Conservation (phyloP, 345 rosid genomes). For the Lepidium africanum region DNA sequence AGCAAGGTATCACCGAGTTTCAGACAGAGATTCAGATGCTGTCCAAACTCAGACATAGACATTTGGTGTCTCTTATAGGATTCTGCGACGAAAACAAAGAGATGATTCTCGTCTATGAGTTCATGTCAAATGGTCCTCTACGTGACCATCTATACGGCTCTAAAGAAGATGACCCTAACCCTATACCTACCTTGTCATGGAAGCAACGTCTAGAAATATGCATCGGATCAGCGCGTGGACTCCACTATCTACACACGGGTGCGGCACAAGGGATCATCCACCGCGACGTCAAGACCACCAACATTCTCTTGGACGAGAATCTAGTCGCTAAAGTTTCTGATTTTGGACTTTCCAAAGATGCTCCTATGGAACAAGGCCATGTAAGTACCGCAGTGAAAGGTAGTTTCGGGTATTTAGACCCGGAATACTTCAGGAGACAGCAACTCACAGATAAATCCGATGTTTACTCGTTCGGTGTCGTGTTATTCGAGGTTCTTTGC, state of each 20-base stretch:
- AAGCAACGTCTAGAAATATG: conserved; percentile 76
- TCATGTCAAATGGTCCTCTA: conserved; percentile 76
- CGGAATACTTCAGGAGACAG: conserved; percentile 75
- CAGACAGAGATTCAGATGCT: conserved; percentile 87
- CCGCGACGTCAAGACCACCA: conserved; percentile 82
- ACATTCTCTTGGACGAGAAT: conserved; percentile 79
- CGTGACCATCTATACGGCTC: conserved; percentile 79
- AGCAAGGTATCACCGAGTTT: conserved; percentile 80
- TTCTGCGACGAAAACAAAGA: conserved; percentile 69
- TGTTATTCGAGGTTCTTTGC: conserved; percentile 69
- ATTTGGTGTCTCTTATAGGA: conserved; percentile 71
- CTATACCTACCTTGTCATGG: conserved; percentile 55
- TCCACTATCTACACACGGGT: conserved; percentile 81
- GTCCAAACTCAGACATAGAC: conserved; percentile 76
- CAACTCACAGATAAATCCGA: conserved; percentile 83
- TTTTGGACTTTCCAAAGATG: conserved; percentile 74
- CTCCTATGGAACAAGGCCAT: conserved; percentile 57
- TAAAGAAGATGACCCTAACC: conserved; percentile 23
- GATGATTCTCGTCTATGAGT: conserved; percentile 89
- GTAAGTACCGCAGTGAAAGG: conserved; percentile 91
- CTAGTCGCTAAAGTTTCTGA: conserved; percentile 69
- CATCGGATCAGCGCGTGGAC: conserved; percentile 74
- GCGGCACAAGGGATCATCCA: conserved; percentile 74
- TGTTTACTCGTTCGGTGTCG: conserved; percentile 86
- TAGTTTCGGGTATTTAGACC: conserved; percentile 85